These are phyloP conservation scores for Cordyceps fumosorosea DNA, from an alignment of 2,329 filamentous ascomycete species.

Conservation along the genomic window DNA sequence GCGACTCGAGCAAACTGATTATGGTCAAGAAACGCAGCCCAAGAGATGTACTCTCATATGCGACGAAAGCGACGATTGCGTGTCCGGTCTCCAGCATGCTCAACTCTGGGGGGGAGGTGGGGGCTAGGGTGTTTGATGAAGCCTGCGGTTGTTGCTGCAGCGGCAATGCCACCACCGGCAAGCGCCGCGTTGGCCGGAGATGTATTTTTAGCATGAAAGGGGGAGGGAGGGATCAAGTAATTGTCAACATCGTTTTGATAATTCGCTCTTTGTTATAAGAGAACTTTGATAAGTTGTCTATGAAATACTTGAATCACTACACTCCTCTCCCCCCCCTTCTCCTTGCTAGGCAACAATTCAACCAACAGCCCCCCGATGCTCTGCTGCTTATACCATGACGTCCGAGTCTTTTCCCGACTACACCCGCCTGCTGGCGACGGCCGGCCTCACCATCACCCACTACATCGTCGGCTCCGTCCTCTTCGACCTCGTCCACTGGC, in stretches of 20 bases:
- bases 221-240: background rate
- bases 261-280: background rate
- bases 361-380: background rate
- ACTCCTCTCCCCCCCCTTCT: background rate
- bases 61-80: background rate
- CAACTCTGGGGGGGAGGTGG: background rate
- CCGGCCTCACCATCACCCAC: background rate
- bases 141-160: background rate
- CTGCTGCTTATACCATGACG: background rate
- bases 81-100: background rate
- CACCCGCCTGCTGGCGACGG: background rate
- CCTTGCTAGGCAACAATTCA: too few species aligned
- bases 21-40: background rate
- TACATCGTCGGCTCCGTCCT: slow-evolving; percentile 11
- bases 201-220: slow-evolving; percentile 3
- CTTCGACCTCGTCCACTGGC: slow-evolving; percentile 13
- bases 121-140: background rate
- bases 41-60: background rate
- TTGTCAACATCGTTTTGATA: background rate
- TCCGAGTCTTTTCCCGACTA: background rate
- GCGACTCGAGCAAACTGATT: background rate
- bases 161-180: background rate
- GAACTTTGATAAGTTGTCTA: too few species aligned
- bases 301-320: too few species aligned
- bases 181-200: background rate